Evolutionary conservation across 371 early-diverging fungal species (phyloP).

Genomic region (Chytridium lagenaria): DNA sequence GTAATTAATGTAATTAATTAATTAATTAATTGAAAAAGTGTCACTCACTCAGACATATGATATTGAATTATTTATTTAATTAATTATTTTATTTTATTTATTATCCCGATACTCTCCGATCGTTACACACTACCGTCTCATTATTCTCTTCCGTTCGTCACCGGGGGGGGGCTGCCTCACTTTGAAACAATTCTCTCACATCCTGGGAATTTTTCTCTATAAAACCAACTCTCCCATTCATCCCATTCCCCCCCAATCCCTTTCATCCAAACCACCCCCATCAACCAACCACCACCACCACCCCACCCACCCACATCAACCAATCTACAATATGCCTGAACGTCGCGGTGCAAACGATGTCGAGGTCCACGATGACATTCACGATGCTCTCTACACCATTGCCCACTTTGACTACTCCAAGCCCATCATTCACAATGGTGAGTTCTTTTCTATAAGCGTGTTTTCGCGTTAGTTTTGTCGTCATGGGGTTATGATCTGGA

Average conservation of each 20-base stretch:
- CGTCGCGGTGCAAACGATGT: slow-evolving; percentile 17
- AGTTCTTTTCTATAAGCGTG: not conserved
- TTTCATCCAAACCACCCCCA: not conserved
- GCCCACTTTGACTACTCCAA: slow-evolving; percentile 61
- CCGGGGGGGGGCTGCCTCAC: too few relatives aligned
- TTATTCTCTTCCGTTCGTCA: too few relatives aligned
- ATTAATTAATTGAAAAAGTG: too few relatives aligned
- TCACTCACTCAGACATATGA: too few relatives aligned
- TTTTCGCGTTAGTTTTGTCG: not conserved
- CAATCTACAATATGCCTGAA: not conserved
- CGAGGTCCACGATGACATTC: slow-evolving; percentile 50
- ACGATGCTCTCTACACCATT: slow-evolving; percentile 55
- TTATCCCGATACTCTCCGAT: too few relatives aligned
- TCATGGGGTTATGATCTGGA: not conserved
- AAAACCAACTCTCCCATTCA: not conserved
- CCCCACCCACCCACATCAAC: not conserved
- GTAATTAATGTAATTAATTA: too few relatives aligned
- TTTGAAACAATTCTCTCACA: too few relatives aligned
- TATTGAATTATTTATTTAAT: too few relatives aligned
- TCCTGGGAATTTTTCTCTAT: too few relatives aligned
- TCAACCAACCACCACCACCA: not conserved
- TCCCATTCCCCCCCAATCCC: not conserved
- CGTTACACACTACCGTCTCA: too few relatives aligned
- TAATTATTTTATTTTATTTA: too few relatives aligned
- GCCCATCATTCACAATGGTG: slow-evolving; percentile 59